Evolutionary conservation across 495 filamentous ascomycete genomes (phyloP), one percentile per base, ranked within the genome.

Genomic region (Poronia punctata): DNA sequence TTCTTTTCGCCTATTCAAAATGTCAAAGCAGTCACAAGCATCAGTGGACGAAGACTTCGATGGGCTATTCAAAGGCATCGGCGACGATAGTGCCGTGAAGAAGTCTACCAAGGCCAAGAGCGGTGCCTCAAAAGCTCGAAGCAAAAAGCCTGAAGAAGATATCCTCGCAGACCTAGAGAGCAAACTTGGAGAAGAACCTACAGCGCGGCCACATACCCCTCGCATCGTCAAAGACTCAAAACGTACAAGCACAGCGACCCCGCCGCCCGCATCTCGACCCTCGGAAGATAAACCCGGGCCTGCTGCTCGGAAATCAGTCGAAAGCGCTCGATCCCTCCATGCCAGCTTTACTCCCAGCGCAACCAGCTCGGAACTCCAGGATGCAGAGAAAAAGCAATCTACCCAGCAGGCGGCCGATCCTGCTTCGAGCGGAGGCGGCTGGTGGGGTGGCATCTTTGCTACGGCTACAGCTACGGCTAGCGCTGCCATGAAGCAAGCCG

Each of bases 401-500:
- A 53, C 48, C 30, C 59, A 61, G 11, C 59, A 67, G 42, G 40
- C 57, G 64, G 44, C 61, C 46, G 40, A 61, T 17, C 17, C 18
- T 23, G 41, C 41, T 14, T 53, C 66, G 43, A 64, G 67, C 30
- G 79, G 78, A 39, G 81, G 84, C 26, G 82, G 88, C 35, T 96
- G 92, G 90, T 96, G 88, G 87, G 90, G 92, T 43, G 80, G 88
- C 8, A 50, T 95, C 16, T 80, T 90, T 49, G 66, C 68, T 34
- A 76, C 73, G 16, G 74, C 74, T 16, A 71, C 69, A 32, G 73
- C 76, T 17, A 82, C 79, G 5, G 80, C 80, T 25, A 75, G 71
- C 32, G 86, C 88, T 23, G 93, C 90, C 29, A 84, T 95, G 62
- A 95, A 94, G 72, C 86, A 88, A 57, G 92, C 93, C 21, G 88